Percentiles rank a stretch among this genome's conserved stretches.
phyloP scores from a whole-genome alignment of 257 asterid species.

The Solanum phureja region DNA sequence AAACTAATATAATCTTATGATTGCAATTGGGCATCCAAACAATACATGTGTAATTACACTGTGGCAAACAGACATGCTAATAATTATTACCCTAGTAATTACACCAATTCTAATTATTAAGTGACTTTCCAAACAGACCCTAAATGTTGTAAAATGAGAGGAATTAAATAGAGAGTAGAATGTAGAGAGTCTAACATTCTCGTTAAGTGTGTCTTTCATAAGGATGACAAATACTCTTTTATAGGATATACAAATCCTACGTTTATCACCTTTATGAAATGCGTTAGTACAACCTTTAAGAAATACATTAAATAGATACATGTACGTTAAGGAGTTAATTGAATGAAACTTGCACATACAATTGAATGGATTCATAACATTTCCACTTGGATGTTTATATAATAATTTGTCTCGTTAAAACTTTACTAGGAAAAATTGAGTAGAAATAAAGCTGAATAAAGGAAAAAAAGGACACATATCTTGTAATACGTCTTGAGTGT shows the following conservation, averaged over 20 bases:
- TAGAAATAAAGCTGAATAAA: too few relatives aligned
- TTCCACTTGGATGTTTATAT: not conserved
- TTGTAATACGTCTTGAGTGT: not conserved
- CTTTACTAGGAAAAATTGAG: not conserved
- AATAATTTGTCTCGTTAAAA: not conserved
- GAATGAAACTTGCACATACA: not conserved
- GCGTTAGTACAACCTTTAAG: not conserved
- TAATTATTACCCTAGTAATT: not conserved
- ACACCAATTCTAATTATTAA: too few relatives aligned
- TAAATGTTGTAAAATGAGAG: not conserved
- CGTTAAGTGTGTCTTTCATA: not conserved
- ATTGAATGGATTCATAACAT: not conserved
- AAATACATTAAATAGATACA: not conserved
- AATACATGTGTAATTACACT: not conserved
- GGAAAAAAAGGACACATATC: not conserved
- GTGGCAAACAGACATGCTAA: not conserved
- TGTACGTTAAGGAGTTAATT: not conserved
- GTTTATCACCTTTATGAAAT: not conserved
- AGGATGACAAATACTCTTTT: not conserved
- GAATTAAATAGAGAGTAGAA: not conserved
- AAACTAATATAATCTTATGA: too few relatives aligned
- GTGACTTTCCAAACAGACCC: not conserved
- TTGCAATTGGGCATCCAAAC: not conserved
- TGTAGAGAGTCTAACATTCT: not conserved
- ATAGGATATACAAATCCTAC: too few relatives aligned